A percentile compares a stretch with the other conserved stretches of the same genome.
Conservation (phyloP, 306 rosid species). For the Malus sylvestris region DNA sequence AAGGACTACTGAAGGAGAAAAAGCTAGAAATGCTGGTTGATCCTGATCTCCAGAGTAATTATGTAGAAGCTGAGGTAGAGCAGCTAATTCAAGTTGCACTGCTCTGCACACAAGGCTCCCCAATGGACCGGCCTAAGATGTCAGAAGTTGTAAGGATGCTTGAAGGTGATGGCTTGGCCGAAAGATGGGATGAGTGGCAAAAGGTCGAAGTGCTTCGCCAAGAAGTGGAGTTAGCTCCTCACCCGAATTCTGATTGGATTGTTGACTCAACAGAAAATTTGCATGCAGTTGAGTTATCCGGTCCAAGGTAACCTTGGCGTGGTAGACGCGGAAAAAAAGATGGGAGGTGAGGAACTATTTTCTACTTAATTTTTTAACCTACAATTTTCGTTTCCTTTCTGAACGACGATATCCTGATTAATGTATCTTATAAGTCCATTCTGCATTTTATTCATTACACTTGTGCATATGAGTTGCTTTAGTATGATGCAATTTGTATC, state of each 20-base stretch:
- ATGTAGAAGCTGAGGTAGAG: constrained; percentile 88
- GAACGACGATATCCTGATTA: constrained; percentile 44
- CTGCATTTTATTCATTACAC: constrained; percentile 67
- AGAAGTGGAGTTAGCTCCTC: constrained; percentile 83
- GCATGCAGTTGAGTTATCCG: constrained; percentile 94
- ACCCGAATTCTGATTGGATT: constrained; percentile 88
- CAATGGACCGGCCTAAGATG: constrained; percentile 97
- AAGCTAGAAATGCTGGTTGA: constrained; percentile 90
- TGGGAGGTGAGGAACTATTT: constrained; percentile 29
- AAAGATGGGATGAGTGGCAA: constrained; percentile 99
- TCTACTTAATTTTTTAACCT: constrained; percentile 40
- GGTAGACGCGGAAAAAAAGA: constrained; percentile 17
- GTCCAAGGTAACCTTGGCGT: constrained; percentile 83
- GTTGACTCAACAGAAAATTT: constrained; percentile 92
- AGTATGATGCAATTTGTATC: constrained; percentile 56
- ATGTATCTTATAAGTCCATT: constrained; percentile 45
- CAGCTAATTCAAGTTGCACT: constrained; percentile 93
- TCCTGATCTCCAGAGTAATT: constrained; percentile 85
- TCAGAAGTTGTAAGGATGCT: constrained; percentile 98
- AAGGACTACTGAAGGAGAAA: constrained; percentile 88
- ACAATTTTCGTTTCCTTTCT: constrained; percentile 15
- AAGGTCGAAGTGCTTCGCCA: constrained; percentile 91
- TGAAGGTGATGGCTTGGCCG: constrained; percentile 96
- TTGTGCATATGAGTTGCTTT: constrained; percentile 84
- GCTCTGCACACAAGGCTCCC: constrained; percentile 96